Evolutionary conservation across 257 asterid species (phyloP).

Genomic region (Parsonsia alboflavescens): DNA sequence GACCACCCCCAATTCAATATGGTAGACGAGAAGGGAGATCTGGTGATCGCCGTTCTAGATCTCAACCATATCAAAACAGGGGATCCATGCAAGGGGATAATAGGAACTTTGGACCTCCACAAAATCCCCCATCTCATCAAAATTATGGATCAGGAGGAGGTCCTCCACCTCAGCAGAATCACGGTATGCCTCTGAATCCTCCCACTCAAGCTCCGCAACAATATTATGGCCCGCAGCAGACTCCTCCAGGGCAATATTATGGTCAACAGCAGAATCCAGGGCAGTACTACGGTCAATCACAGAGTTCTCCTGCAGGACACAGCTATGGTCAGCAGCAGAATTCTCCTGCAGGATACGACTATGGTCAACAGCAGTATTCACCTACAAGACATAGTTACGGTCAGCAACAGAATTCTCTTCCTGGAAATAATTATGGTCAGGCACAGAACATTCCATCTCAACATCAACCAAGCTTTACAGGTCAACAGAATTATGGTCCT

Average conservation of each 20-base stretch:
- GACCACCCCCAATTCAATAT: conserved; percentile 78
- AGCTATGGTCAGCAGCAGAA: conserved; percentile 17
- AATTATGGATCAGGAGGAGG: conserved; percentile 25
- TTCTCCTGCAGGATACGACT: conserved; percentile 25
- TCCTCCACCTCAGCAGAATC: conserved; percentile 25
- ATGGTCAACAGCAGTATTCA: conserved; percentile 18
- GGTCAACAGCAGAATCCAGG: conserved; percentile 13
- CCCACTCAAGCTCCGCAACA: conserved; percentile 20
- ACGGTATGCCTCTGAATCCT: conserved; percentile 16
- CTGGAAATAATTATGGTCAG: conserved; percentile 22
- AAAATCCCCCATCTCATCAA: conserved; percentile 26
- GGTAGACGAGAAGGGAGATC: conserved; percentile 35
- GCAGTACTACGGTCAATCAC: conserved; percentile 16
- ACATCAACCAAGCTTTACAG: conserved; percentile 32
- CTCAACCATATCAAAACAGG: conserved; percentile 15
- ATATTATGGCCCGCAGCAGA: conserved; percentile 19
- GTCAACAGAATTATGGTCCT: conserved; percentile 34
- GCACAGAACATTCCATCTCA: conserved; percentile 15
- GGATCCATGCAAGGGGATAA: conserved; percentile 23
- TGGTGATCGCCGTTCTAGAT: conserved; percentile 31
- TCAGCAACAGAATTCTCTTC: conserved; percentile 16
- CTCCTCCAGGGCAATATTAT: conserved; percentile 20
- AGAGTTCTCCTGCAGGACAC: conserved; percentile 9
- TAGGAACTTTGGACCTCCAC: conserved; percentile 27
- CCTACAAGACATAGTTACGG: conserved; percentile 30